Evolutionary conservation across 1,284 basidiomycete genomes (phyloP), one percentile per base, ranked within the genome.

Genomic region (Agaricales sp.): DNA sequence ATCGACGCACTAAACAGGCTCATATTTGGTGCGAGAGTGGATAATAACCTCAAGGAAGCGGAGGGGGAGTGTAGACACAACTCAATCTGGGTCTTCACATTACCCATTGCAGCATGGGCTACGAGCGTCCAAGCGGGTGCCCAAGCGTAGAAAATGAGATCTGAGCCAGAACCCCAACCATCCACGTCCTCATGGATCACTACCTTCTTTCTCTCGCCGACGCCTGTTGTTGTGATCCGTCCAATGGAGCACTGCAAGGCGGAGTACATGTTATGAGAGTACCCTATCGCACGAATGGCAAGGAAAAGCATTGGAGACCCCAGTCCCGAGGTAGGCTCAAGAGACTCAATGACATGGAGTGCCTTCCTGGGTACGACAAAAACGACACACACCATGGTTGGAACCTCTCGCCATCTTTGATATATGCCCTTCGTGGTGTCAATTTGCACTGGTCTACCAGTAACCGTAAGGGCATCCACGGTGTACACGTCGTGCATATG

Each of bases 301-400:
- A 69, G 71, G 26, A 64, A 60, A 2, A 75, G 58, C 6, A 66
- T 50, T 1, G 74, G 72, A 0, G 65, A 67, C n/a, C n/a, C n/a
- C n/a, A n/a, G n/a, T n/a, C n/a, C n/a, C n/a, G n/a, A n/a, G n/a
- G n/a, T n/a, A n/a, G n/a, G n/a, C n/a, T n/a, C n/a, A n/a, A n/a
- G n/a, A n/a, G n/a, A n/a, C n/a, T n/a, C n/a, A n/a, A n/a, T n/a
- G n/a, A n/a, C n/a, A n/a, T n/a, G n/a, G n/a, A 12, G 60, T 58
- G 0, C 60, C 50, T 12, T 51, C 22, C 59, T 53, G 11, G 63
- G 63, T 8, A 63, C 22, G 12, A 54, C 50, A 20, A 65, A 53
- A 16, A 57, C 11, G 41, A 43, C 11, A 19, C 41, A 43, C 41
- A 43, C 41, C n/a, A 43, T 19, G 41, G 41, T 11, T 11, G 41